A percentile compares a stretch with the other conserved stretches of the same genome.
Conservation (phyloP, 129 eudicot species). For the Flaveria linearis region DNA sequence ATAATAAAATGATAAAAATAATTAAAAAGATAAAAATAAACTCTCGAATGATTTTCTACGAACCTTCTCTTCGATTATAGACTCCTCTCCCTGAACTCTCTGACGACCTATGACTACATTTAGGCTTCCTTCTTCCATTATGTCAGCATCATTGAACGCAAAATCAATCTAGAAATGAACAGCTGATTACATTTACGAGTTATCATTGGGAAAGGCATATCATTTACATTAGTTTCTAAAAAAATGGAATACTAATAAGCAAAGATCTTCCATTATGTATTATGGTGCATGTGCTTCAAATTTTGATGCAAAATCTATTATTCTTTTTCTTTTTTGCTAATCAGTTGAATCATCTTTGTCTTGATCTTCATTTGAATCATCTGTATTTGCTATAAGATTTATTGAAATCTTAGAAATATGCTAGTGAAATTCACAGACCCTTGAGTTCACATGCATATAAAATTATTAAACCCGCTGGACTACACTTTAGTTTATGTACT, state of each 20-base stretch:
- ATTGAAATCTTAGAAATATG: not conserved
- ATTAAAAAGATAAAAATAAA: not conserved
- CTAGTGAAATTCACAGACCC: not conserved
- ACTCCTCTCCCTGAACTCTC: slow-evolving; percentile 51
- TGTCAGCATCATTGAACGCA: slow-evolving; percentile 68
- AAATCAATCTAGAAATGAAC: slow-evolving; percentile 47
- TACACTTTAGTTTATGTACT: not conserved
- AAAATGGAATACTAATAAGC: slow-evolving; percentile 6
- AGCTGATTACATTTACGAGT: not conserved
- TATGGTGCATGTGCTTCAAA: not conserved
- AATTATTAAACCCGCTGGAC: not conserved
- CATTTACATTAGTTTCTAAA: slow-evolving; percentile 4
- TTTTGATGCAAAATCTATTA: not conserved
- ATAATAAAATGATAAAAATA: not conserved
- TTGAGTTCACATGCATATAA: not conserved
- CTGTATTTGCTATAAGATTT: not conserved
- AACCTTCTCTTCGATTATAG: slow-evolving; percentile 61
- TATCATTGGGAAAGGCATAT: not conserved
- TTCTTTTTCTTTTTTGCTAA: not conserved
- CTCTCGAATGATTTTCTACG: not conserved
- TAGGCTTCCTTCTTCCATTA: slow-evolving; percentile 59
- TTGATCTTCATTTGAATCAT: not conserved
- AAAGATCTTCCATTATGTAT: slow-evolving; percentile 14
- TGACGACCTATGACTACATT: slow-evolving; percentile 57
- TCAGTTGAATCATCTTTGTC: not conserved